Conservation (phyloP, 2,329 filamentous ascomycete genomes). For the Paraphaeosphaeria minitans region DNA sequence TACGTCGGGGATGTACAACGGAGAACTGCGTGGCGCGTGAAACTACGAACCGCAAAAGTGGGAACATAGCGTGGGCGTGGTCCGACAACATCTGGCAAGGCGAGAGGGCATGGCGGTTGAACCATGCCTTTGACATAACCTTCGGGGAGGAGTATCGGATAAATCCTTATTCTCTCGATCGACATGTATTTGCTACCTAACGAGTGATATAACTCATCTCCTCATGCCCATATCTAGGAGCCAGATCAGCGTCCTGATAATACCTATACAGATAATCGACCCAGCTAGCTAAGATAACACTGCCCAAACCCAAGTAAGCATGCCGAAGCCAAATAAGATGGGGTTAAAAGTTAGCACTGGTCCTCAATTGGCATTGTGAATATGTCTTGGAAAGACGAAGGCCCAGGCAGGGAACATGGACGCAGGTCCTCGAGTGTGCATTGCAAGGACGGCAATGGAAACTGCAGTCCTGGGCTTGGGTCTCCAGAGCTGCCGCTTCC, state of each 20-base stretch:
- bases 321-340: not conserved
- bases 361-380: not conserved
- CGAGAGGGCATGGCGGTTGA: too few relatives aligned
- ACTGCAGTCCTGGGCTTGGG: not conserved
- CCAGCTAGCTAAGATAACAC: not conserved
- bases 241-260: not conserved
- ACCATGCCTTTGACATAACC: too few relatives aligned
- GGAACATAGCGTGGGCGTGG: too few relatives aligned
- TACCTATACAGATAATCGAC: not conserved
- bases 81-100: too few relatives aligned
- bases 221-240: not conserved
- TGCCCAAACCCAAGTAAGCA: not conserved
- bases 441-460: not conserved
- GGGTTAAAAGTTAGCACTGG: not conserved
- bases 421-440: not conserved
- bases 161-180: not conserved
- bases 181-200: not conserved
- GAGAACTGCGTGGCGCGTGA: too few relatives aligned
- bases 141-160: too few relatives aligned
- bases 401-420: not conserved
- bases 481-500: not conserved
- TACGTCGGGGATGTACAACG: too few relatives aligned
- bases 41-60: too few relatives aligned
- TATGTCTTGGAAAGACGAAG: not conserved
- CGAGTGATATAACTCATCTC: not conserved